Conservation (phyloP, 2,329 filamentous ascomycete species). For the Fusarium sp. region DNA sequence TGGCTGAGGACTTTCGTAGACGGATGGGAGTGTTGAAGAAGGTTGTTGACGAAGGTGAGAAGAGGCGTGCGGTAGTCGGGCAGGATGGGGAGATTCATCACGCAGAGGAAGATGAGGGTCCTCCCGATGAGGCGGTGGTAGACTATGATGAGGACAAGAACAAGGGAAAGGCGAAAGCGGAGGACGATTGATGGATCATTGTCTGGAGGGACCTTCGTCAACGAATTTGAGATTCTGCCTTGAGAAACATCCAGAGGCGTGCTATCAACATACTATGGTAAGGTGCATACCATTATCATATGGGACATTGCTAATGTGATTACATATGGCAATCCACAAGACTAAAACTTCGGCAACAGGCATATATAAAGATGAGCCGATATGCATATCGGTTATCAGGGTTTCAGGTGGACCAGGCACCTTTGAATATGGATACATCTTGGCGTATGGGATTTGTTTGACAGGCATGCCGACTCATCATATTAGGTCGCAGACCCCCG, state of each 20-base stretch:
- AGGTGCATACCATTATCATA: not conserved
- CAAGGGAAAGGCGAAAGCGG: slow-evolving; percentile 16
- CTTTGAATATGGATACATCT: slow-evolving; percentile 22
- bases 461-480: not conserved
- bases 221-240: not conserved
- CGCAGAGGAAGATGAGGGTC: slow-evolving; percentile 16
- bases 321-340: not conserved
- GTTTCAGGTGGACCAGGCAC: slow-evolving; percentile 40
- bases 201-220: not conserved
- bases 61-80: slow-evolving; percentile 51
- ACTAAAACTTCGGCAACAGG: not conserved
- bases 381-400: slow-evolving; percentile 7
- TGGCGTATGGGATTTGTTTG: slow-evolving; percentile 35
- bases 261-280: not conserved
- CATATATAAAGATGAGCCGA: not conserved
- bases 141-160: slow-evolving; percentile 33
- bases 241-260: not conserved
- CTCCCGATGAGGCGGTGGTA: slow-evolving; percentile 31
- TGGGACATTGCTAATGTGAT: not conserved
- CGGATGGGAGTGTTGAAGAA: slow-evolving; percentile 66
- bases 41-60: slow-evolving; percentile 64
- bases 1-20: slow-evolving; percentile 68
- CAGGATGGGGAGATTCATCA: slow-evolving; percentile 14
- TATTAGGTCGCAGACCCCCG: not conserved
- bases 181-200: slow-evolving; percentile 15